Evolutionary conservation across 2,329 filamentous ascomycete species (phyloP).

Genomic region (Tothia fuscella): DNA sequence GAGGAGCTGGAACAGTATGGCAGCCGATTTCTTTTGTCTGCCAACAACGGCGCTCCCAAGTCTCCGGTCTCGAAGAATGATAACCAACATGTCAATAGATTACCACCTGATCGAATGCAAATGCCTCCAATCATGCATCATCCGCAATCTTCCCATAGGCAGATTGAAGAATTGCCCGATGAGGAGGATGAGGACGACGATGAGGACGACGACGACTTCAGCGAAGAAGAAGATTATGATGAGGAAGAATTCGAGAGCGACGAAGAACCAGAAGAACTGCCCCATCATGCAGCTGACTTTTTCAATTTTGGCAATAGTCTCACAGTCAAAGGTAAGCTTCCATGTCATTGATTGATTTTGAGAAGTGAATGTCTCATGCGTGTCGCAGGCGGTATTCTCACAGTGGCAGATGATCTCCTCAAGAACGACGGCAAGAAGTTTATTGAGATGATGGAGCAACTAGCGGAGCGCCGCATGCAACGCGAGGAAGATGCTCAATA

Average conservation of each 20-base stretch:
- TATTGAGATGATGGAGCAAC: conserved; percentile 99
- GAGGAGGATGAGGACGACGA: conserved; percentile 45
- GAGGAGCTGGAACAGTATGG: conserved; percentile 95
- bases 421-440: conserved; percentile 99
- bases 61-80: conserved; percentile 56
- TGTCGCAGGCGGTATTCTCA: conserved; percentile 79
- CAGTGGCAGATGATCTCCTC: conserved; percentile 92
- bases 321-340: conserved; percentile 65
- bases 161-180: conserved; percentile 36
- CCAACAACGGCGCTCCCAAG: conserved; percentile 63
- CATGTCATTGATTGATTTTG: neutral
- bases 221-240: conserved; percentile 48
- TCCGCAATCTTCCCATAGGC: conserved; percentile 27
- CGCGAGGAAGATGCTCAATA: conserved; percentile 81
- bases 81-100: conserved; percentile 39
- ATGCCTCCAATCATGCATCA: conserved; percentile 51
- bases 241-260: conserved; percentile 58
- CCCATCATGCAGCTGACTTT: conserved; percentile 68
- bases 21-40: too few species aligned
- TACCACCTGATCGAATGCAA: conserved; percentile 46
- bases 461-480: conserved; percentile 94
- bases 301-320: conserved; percentile 97
- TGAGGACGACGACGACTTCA: conserved; percentile 40
- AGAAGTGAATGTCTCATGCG: conserved; percentile 14
- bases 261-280: conserved; percentile 51